These are phyloP conservation scores for Leersia perrieri DNA, from an alignment of 176 grass and related monocot genomes.

Conservation along the genomic window DNA sequence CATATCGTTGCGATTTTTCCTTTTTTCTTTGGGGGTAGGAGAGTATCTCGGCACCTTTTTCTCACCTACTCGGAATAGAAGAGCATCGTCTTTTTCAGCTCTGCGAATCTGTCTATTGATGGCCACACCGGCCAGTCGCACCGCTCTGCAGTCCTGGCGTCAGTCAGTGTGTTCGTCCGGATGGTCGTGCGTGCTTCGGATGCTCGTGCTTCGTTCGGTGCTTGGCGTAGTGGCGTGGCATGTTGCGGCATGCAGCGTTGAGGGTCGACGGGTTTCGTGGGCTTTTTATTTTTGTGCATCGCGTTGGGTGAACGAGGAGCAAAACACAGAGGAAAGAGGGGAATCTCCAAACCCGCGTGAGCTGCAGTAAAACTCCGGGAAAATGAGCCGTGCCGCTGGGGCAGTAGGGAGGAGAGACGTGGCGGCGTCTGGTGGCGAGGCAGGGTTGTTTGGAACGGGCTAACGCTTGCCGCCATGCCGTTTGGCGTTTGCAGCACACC, in stretches of 20 bases:
- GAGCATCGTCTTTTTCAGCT: background rate
- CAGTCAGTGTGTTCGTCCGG: background rate
- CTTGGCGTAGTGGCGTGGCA: background rate
- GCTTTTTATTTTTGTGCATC: background rate
- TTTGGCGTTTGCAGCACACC: background rate
- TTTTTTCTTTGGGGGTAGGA: no score
- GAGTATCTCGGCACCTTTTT: no score
- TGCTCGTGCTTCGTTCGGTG: no score
- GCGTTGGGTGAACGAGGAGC: background rate
- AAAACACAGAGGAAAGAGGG: background rate
- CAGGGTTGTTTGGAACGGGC: background rate
- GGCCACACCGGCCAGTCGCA: background rate
- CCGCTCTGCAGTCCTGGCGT: background rate
- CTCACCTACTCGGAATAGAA: constrained; percentile 23
- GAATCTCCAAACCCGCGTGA: background rate
- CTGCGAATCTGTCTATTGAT: background rate
- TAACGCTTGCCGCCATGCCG: background rate
- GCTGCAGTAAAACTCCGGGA: background rate
- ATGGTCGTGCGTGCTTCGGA: no score
- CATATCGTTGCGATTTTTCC: background rate
- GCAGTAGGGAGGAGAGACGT: background rate
- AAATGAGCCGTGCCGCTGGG: background rate
- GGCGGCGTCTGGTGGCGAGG: background rate
- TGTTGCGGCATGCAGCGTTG: background rate
- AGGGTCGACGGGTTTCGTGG: constrained; percentile 16